Percentiles rank a stretch among this genome's conserved stretches.
These are phyloP conservation scores for Coniochaeta prunicola DNA, from an alignment of 2,329 filamentous ascomycete species.

Conservation along the genomic window DNA sequence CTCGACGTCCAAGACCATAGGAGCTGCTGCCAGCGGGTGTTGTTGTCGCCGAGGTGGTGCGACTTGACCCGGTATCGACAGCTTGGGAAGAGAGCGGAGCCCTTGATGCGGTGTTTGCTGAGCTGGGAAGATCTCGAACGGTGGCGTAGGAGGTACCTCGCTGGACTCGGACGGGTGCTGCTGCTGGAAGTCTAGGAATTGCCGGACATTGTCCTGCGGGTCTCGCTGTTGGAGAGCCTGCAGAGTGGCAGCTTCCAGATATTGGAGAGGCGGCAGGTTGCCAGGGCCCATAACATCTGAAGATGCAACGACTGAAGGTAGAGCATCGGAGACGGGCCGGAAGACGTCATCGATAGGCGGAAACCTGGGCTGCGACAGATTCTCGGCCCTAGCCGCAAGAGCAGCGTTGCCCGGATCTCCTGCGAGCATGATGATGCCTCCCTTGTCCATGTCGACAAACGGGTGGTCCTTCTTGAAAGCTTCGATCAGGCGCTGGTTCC, in stretches of 20 bases:
- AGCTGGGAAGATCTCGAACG: slow-evolving; percentile 55
- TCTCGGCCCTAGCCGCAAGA: slow-evolving; percentile 39
- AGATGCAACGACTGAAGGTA: slow-evolving; percentile 80
- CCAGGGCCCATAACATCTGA: slow-evolving; percentile 80
- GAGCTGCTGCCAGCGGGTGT: slow-evolving; percentile 6
- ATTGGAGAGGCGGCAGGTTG: slow-evolving; percentile 52
- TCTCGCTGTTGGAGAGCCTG: slow-evolving; percentile 64
- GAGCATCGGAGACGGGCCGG: slow-evolving; percentile 66
- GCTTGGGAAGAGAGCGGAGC: slow-evolving; percentile 53
- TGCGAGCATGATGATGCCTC: slow-evolving; percentile 67
- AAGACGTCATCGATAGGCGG: slow-evolving; percentile 38
- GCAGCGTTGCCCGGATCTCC: slow-evolving; percentile 73
- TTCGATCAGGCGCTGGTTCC: slow-evolving; percentile 70
- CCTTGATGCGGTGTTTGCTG: slow-evolving; percentile 40
- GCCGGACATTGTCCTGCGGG: slow-evolving; percentile 86
- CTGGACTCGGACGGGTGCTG: slow-evolving; percentile 32
- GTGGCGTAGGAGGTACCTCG: slow-evolving; percentile 62
- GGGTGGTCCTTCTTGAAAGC: slow-evolving; percentile 71
- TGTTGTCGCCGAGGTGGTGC: slow-evolving; percentile 15
- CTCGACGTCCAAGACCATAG: slow-evolving; percentile 5
- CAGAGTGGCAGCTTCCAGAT: slow-evolving; percentile 68
- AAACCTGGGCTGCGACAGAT: background rate
- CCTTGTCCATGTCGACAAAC: slow-evolving; percentile 48
- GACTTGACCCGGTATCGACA: slow-evolving; percentile 45
- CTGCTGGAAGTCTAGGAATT: slow-evolving; percentile 84